Percentiles rank a stretch among this genome's conserved stretches.
These are phyloP conservation scores for Tagetes patula DNA, from an alignment of 129 eudicot species.

Conservation along the genomic window DNA sequence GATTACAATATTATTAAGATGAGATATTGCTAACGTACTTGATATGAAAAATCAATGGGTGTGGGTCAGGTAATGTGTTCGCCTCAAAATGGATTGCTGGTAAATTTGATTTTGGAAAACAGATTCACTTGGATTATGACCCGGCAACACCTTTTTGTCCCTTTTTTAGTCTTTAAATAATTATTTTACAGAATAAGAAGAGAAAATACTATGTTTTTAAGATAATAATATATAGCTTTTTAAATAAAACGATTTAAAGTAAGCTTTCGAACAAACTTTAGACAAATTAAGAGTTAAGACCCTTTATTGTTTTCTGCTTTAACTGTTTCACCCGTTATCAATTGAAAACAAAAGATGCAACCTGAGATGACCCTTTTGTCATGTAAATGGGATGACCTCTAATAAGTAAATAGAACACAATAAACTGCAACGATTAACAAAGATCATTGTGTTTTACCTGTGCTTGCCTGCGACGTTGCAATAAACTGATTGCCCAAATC, in stretches of 20 bases:
- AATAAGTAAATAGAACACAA: not conserved
- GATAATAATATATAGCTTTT: not conserved
- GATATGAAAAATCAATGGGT: not conserved
- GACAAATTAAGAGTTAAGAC: not conserved
- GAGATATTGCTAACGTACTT: not conserved
- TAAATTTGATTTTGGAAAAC: not conserved
- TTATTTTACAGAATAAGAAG: not conserved
- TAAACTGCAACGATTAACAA: not conserved
- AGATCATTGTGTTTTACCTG: constrained; percentile 47
- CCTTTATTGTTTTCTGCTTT: not conserved
- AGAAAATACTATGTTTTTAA: not conserved
- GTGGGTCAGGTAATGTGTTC: not conserved
- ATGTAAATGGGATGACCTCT: not conserved
- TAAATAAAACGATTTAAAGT: not conserved
- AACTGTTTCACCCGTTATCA: not conserved
- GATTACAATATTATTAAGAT: not conserved
- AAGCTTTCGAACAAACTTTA: not conserved
- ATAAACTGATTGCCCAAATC: constrained; percentile 78
- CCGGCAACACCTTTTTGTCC: not conserved
- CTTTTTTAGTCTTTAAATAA: not conserved
- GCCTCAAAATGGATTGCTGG: not conserved
- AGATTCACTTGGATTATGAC: not conserved
- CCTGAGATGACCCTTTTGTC: not conserved
- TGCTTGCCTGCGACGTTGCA: constrained; percentile 76
- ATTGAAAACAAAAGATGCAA: not conserved